phyloP scores from a whole-genome alignment of 225 moss, liverwort and hornwort species.

The Neckera pumila region DNA sequence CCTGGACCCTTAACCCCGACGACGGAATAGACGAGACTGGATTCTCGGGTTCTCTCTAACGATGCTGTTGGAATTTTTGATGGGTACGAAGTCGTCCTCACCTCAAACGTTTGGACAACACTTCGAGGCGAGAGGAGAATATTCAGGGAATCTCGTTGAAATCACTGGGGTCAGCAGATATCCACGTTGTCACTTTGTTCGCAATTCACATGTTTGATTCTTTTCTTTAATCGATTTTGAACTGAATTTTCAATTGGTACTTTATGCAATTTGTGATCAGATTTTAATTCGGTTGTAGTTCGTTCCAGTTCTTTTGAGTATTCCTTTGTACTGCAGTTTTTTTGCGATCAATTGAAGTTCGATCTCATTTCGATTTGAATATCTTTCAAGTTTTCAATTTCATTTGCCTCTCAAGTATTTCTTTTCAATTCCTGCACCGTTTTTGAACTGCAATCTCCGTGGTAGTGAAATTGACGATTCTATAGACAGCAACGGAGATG shows the following conservation, averaged over 20 bases:
- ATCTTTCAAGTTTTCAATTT: no score
- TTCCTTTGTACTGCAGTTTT: not conserved
- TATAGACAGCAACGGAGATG: no score
- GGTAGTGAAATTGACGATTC: not conserved
- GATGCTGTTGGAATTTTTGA: not conserved
- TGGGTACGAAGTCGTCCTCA: not conserved
- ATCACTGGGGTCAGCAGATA: not conserved
- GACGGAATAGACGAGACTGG: not conserved
- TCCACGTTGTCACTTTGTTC: not conserved
- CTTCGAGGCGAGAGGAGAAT: not conserved
- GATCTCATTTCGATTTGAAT: not conserved
- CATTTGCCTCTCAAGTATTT: no score
- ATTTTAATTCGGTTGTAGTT: no score
- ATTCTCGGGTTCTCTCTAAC: no score
- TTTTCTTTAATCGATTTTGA: no score
- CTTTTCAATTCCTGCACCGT: not conserved
- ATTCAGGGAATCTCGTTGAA: not conserved
- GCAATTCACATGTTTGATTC: not conserved
- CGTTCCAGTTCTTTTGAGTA: no score
- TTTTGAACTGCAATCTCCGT: not conserved
- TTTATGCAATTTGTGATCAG: no score
- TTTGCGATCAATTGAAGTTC: no score
- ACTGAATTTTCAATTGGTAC: no score
- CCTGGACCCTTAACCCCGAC: no score
- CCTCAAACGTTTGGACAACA: not conserved